Base-by-base conservation (phyloP, 495 filamentous ascomycete species). In the Lasiosphaeria miniovina region DNA sequence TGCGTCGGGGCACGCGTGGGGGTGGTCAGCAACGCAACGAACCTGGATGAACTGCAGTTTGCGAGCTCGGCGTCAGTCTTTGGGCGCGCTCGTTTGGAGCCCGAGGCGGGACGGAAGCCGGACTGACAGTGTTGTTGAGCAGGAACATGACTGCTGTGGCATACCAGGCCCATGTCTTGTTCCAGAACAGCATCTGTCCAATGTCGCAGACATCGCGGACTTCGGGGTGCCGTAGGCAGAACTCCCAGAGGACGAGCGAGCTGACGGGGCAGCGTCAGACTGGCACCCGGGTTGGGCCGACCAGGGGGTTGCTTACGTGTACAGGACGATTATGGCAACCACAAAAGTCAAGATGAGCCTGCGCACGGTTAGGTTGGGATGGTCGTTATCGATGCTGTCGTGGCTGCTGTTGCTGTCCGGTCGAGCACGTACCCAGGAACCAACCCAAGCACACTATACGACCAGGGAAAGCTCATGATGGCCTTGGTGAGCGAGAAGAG, bases 391-490 rank as follows among this genome's bases (percentile, higher is more conserved):
- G 24, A 24, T 24, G 24, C 24, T 24, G 24, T 24, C 2, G 24
- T 24, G 24, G 24, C 24, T 24, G 24, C 24, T 58, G 46, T 57
- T 54, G 46, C 45, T 38, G 34, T 36, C 54, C 36, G 55, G 32
- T 46, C 51, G 54, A 57, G 61, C 24, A 68, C 74, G 60, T 66
- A 77, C 75, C 90, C 90, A 0, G 91, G 91, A n/a, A 94, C 89
- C 33, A 96, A 80, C 9, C 91, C 91, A 24, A 96, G 81, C 40
- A 91, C 77, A 7, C 90, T 90, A 74, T 96, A 96, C 0, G 90
- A 93, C 79, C 87, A 94, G 1, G 91, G 91, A 68, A 95, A 95
- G 24, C 89, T 93, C 91, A 96, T 96, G 66, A 95, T 96, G 41
- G 91, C 90, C 75, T 75, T 15, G 10, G 10, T 12, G 24, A 2